phyloP scores from a whole-genome alignment of 495 filamentous ascomycete genomes.

The Xylaria curta region DNA sequence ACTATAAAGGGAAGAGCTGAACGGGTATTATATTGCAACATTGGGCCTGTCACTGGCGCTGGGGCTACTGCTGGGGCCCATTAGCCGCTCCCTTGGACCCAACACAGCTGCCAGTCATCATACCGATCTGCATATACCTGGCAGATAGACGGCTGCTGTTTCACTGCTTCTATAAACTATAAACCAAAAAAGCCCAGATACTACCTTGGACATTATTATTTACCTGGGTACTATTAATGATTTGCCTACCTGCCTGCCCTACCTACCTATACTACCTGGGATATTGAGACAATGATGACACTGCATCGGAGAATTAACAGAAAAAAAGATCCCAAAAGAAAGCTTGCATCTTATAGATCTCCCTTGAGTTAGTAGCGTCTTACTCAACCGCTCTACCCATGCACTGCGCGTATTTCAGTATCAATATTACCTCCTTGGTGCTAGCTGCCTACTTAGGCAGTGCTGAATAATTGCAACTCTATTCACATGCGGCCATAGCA shows the following conservation, averaged over 20 bases:
- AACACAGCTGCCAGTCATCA: conserved; percentile 28
- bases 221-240: not conserved
- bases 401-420: not conserved
- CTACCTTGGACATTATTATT: not conserved
- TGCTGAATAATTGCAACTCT: not conserved
- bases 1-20: conserved; percentile 38
- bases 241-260: not conserved
- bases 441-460: not conserved
- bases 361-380: not conserved
- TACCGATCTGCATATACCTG: conserved; percentile 22
- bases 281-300: not conserved
- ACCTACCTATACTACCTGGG: not conserved
- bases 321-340: not conserved
- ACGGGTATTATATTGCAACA: conserved; percentile 32
- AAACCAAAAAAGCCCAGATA: not conserved
- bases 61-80: conserved; percentile 11
- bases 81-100: conserved; percentile 18
- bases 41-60: conserved; percentile 20
- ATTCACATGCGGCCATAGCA: not conserved
- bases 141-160: conserved; percentile 13
- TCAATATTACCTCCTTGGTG: not conserved
- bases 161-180: conserved; percentile 8
- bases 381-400: not conserved
- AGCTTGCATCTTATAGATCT: not conserved
- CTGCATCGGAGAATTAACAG: not conserved